Evolutionary conservation across 2,329 filamentous ascomycete species (phyloP).

Genomic region (Emergomyces pasteurianus): DNA sequence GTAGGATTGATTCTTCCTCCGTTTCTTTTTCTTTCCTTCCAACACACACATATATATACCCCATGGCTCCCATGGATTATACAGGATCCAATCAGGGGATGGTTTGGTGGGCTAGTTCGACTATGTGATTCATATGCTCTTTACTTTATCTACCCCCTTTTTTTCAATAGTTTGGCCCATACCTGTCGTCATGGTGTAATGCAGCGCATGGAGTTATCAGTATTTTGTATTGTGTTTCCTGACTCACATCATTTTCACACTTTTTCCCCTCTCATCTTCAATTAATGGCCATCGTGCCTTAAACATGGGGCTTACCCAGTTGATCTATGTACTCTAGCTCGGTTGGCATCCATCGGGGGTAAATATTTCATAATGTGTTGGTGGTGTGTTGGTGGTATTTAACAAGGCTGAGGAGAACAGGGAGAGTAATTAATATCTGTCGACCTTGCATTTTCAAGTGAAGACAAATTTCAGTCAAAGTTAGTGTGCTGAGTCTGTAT

Average conservation of each 20-base stretch:
- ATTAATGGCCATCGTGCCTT: not conserved
- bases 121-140: not conserved
- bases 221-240: not conserved
- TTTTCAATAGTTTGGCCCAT: not conserved
- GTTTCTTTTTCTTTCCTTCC: not conserved
- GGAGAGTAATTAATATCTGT: too few species aligned
- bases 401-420: too few species aligned
- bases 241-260: not conserved
- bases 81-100: too few species aligned
- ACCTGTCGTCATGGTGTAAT: not conserved
- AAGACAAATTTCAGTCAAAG: too few species aligned
- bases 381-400: too few species aligned
- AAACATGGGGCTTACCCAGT: too few species aligned
- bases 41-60: not conserved
- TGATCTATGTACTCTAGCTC: too few species aligned
- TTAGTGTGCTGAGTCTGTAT: too few species aligned
- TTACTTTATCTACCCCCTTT: not conserved
- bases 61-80: not conserved
- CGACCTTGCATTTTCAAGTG: too few species aligned
- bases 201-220: not conserved
- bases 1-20: conserved; percentile 31
- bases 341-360: too few species aligned
- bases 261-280: not conserved
- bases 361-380: too few species aligned
- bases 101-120: not conserved